Evolutionary conservation across 2,329 filamentous ascomycete genomes (phyloP), one percentile per base, ranked within the genome.

Genomic region (Apiospora malaysiana): DNA sequence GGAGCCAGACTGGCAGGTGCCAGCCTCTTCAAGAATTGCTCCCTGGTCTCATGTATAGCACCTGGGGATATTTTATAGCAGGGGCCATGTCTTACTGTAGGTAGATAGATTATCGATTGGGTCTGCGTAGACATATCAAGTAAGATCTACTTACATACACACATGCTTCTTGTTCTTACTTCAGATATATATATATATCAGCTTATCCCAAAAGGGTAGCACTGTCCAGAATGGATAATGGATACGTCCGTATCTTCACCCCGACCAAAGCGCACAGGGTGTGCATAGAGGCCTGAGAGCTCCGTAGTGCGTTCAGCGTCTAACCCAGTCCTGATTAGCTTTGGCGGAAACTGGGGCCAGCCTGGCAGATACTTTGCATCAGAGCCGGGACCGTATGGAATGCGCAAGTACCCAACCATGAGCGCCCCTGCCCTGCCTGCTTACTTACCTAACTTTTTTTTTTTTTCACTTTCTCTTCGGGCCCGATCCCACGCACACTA

Each of bases 271-370:
- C 42, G 42, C 16, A 27, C 51, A 59, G 51, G 51, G 51, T 59
- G 51, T 59, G 51, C 51, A 37, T 59, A 59, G 32, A 59, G 51
- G 51, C 51, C 51, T 59, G 27, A 59, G 51, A 21, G 56, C 56
- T 40, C 56, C 56, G 56, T 63, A 63, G n/a, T 40, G 56, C 56
- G n/a, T 4, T 7, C 27, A 59, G 51, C 16, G 7, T 59, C 51
- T 59, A 59, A 21, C 51, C 16, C 27, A 32, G 27, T 59, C 18
- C 25, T 2, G 51, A 16, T 27, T 59, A 59, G 51, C 16, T 21
- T 9, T 32, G 25, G 51, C 16, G 21, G 16, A 59, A 59, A 59
- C 51, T 9, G 51, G 51, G 51, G 51, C 49, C 7, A 21, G 25
- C 49, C 16, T 10, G 9, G 7, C 27, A 32, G 18, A 18, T 63